phyloP scores from a whole-genome alignment of 1,284 basidiomycete species.

The Amylostereum areolatum region DNA sequence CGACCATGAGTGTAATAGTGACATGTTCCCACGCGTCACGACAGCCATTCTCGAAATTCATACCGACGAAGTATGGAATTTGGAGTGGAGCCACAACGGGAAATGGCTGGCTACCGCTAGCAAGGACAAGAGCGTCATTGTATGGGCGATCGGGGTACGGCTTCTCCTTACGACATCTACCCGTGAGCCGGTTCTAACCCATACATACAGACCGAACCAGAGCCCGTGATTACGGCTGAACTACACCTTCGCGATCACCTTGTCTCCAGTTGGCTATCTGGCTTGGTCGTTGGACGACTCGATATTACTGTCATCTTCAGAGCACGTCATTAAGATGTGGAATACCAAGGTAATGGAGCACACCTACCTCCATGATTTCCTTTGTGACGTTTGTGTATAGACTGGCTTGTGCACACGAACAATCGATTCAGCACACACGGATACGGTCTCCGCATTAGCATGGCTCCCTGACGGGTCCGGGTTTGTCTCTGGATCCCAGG shows the following conservation, averaged over 20 bases:
- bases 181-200: background rate
- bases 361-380: background rate
- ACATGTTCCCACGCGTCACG: conserved; percentile 79
- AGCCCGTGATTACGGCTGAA: conserved; percentile 43
- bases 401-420: conserved; percentile 62
- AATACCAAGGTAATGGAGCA: conserved; percentile 66
- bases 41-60: conserved; percentile 84
- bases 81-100: conserved; percentile 93
- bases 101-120: conserved; percentile 82
- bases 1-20: conserved; percentile 80
- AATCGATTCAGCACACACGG: conserved; percentile 62
- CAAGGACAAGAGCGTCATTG: conserved; percentile 81
- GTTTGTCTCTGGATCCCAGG: conserved; percentile 88
- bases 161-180: conserved; percentile 1
- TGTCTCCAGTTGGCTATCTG: conserved; percentile 70
- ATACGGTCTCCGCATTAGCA: conserved; percentile 80
- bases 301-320: conserved; percentile 76
- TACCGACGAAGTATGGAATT: conserved; percentile 90
- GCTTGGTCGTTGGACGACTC: conserved; percentile 89
- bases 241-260: conserved; percentile 67
- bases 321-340: conserved; percentile 82
- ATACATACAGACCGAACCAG: conserved; percentile 37
- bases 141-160: conserved; percentile 83
- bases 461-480: conserved; percentile 89
- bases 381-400: conserved; percentile 30